Evolutionary conservation across 2,329 filamentous ascomycete genomes (phyloP), one percentile per base, ranked within the genome.

Genomic region (Colletotrichum echinochloae): DNA sequence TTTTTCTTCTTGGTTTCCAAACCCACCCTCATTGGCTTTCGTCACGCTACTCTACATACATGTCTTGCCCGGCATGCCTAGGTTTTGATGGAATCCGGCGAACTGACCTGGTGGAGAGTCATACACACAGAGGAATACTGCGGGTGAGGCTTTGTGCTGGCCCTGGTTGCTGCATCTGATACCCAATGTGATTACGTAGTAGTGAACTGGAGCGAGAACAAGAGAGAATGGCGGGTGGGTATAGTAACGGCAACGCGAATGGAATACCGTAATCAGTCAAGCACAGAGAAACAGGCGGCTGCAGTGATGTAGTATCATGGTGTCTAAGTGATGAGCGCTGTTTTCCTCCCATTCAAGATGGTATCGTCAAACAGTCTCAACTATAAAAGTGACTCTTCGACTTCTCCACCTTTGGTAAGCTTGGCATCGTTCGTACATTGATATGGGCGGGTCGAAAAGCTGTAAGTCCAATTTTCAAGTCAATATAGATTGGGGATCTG

Each of bases 301-400:
- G 49, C 18, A 14, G 8, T 33, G 49, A 28, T 52, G 37, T 23
- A 28, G 20, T 35, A 3, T 6, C 4, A 33, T 14, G 14, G 41
- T n/a, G n/a, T n/a, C n/a, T n/a, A n/a, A n/a, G n/a, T n/a, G n/a
- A n/a, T n/a, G n/a, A n/a, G n/a, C n/a, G n/a, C n/a, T n/a, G n/a
- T n/a, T n/a, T n/a, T n/a, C n/a, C n/a, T n/a, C n/a, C n/a, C n/a
- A n/a, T n/a, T n/a, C n/a, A n/a, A n/a, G n/a, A n/a, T n/a, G n/a
- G n/a, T n/a, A n/a, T n/a, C n/a, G n/a, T n/a, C n/a, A n/a, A n/a
- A n/a, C n/a, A n/a, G n/a, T 67, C 57, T 70, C 23, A 70, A 67
- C 57, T 41, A 37, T 67, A 70, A 70, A 52, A 28, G 52, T 52
- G 64, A 51, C 67, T 33, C 37, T 52, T 37, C 51, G 64, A 51